Evolutionary conservation across 2,329 filamentous ascomycete genomes (phyloP), one percentile per base, ranked within the genome.

Genomic region (Xylaria sp.): DNA sequence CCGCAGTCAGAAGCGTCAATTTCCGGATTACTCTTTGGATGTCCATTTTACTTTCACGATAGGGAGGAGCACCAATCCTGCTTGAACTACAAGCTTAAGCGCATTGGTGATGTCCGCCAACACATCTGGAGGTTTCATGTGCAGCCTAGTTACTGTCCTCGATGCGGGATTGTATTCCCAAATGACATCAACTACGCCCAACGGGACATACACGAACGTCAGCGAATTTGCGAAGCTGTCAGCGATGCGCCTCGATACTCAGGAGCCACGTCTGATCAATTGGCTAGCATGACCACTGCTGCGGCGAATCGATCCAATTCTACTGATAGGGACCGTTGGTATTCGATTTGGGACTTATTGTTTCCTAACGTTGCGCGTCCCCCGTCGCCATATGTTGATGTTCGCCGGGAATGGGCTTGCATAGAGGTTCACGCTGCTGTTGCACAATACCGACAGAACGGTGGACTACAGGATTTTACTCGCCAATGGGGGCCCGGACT

Each of bases 341-440:
- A 65, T 53, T 33, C 17, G 23, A 44, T 65, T 33, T 65, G 62
- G 62, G 44, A 44, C 13, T 59, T 65, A 5, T 33, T 65, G 62
- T 65, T 59, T 36, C 62, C 62, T 13, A 1, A 23, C 7, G 3
- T 2, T 17, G 10, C 4, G 0, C 54, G 17, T 26, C 62, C 62
- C 3, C 44, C 11, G 17, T 53, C 62, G 4, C 54, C 54, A 20
- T 59, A 44, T 6, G 26, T 59, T 49, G 54, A 65, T 49, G n/a
- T 17, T 17, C 6, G 1, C 10, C 2, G 9, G 17, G 60, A 63
- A 36, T n/a, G 38, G 49, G 26, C 1, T 56, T n/a, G 26, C 36
- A 36, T 46, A 15, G 36, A 38, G 17, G 7, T 56, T 46, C 1
- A 44, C 6, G 40, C 49, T 11, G 26, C 38, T 56, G 31, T 63